phyloP scores from a whole-genome alignment of 148 eudicot genomes.

The Rhododendron williamsianum region DNA sequence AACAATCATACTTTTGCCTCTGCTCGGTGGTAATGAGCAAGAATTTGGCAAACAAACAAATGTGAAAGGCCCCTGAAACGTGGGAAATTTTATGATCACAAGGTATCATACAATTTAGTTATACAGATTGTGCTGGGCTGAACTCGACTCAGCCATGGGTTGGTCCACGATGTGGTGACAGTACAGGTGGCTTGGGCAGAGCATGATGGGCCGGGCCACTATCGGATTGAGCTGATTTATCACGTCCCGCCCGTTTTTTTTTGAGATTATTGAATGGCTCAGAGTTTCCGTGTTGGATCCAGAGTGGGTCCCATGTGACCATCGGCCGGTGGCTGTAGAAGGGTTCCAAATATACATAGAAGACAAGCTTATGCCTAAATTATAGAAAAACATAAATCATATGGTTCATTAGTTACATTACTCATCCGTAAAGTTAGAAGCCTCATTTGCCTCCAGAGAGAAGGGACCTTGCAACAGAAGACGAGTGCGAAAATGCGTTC shows the following conservation, averaged over 20 bases:
- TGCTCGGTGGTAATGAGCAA: neutral
- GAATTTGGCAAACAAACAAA: neutral
- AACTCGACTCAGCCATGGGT: no score
- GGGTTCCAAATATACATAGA: neutral
- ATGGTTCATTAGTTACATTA: neutral
- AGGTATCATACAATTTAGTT: neutral
- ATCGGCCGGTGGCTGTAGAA: no score
- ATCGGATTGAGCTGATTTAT: no score
- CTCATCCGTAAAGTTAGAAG: neutral
- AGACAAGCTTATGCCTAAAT: neutral
- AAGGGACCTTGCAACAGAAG: slow-evolving; percentile 8
- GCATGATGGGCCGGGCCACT: no score
- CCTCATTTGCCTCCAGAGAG: slow-evolving; percentile 16
- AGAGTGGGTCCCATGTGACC: no score
- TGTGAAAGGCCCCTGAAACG: neutral
- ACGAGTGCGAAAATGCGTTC: neutral
- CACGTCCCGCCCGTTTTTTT: no score
- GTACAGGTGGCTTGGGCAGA: no score
- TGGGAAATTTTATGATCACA: neutral
- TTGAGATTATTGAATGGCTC: no score
- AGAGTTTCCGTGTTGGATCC: no score
- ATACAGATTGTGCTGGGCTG: neutral
- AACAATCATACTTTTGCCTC: neutral
- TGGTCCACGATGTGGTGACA: no score
- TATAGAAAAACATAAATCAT: neutral